Percentiles rank a stretch among this genome's conserved stretches.
Evolutionary conservation across 306 rosid genomes (phyloP).

Genomic region (Quercus berberidifolia): DNA sequence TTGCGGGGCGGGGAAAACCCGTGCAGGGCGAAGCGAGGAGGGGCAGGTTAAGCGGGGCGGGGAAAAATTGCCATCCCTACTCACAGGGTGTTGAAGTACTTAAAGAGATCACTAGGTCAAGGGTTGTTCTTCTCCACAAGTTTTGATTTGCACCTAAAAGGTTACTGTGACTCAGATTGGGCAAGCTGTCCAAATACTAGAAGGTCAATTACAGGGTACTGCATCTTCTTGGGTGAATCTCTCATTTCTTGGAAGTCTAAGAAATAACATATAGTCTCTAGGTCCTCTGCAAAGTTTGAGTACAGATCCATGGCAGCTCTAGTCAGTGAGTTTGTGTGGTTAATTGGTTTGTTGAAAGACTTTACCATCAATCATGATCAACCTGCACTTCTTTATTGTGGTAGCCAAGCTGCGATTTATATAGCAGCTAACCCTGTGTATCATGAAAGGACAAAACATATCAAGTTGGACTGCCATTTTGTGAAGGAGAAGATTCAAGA

Average conservation of each 20-base stretch:
- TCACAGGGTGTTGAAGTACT: neutral
- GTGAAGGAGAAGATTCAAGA: no score
- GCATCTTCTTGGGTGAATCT: neutral
- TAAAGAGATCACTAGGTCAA: neutral
- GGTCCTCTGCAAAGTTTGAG: neutral
- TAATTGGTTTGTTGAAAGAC: neutral
- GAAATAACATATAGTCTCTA: neutral
- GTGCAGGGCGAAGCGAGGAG: no score
- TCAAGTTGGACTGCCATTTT: no score
- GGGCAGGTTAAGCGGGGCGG: no score
- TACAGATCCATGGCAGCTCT: neutral
- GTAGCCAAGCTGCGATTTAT: neutral
- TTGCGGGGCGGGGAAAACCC: no score
- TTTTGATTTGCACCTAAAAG: neutral
- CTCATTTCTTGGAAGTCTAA: neutral
- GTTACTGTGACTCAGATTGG: neutral
- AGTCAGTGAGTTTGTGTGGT: neutral
- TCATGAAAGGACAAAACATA: no score
- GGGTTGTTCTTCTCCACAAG: neutral
- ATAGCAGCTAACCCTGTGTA: no score
- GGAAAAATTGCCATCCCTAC: no score
- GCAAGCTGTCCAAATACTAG: neutral
- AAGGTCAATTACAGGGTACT: neutral
- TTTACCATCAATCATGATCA: neutral
- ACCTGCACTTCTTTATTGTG: neutral